Conservation (phyloP, 352 stramenopile species). For the Peronospora belbahrii region DNA sequence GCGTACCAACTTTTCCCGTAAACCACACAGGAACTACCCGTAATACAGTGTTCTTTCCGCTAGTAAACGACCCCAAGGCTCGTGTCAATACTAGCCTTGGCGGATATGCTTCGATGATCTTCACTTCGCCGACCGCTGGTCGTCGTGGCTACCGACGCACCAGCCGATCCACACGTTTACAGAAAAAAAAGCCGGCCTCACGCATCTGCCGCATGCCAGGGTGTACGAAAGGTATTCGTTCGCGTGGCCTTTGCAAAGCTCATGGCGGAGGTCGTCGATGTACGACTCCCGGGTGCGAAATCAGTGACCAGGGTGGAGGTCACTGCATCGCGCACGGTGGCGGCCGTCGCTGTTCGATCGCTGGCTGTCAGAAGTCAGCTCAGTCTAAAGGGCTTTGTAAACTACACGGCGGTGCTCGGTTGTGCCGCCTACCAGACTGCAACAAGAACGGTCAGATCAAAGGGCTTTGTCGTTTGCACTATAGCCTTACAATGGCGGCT, state of each 20-base stretch:
- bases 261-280: slow-evolving; percentile 78
- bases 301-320: slow-evolving; percentile 80
- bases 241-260: slow-evolving; percentile 73
- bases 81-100: slow-evolving; percentile 11
- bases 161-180: slow-evolving; percentile 11
- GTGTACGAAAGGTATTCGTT: slow-evolving; percentile 80
- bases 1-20: slow-evolving; percentile 16
- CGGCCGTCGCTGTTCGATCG: slow-evolving; percentile 47
- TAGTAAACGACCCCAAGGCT: slow-evolving; percentile 18
- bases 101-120: slow-evolving; percentile 21
- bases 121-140: slow-evolving; percentile 16
- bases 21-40: slow-evolving; percentile 3
- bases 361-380: slow-evolving; percentile 74
- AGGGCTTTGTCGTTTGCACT: slow-evolving; percentile 68
- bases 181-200: slow-evolving; percentile 54
- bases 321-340: slow-evolving; percentile 76
- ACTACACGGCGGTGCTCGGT: slow-evolving; percentile 67
- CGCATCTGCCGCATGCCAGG: slow-evolving; percentile 69
- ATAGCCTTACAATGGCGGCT: slow-evolving; percentile 32
- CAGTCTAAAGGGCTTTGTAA: slow-evolving; percentile 81
- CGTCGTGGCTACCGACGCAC: slow-evolving; percentile 17
- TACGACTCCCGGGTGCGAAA: slow-evolving; percentile 66
- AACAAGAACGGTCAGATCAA: slow-evolving; percentile 81
- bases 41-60: slow-evolving; percentile 19
- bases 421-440: slow-evolving; percentile 63